Conservation (phyloP, 225 moss, liverwort and hornwort species). For the Marchantia polymorpha region DNA sequence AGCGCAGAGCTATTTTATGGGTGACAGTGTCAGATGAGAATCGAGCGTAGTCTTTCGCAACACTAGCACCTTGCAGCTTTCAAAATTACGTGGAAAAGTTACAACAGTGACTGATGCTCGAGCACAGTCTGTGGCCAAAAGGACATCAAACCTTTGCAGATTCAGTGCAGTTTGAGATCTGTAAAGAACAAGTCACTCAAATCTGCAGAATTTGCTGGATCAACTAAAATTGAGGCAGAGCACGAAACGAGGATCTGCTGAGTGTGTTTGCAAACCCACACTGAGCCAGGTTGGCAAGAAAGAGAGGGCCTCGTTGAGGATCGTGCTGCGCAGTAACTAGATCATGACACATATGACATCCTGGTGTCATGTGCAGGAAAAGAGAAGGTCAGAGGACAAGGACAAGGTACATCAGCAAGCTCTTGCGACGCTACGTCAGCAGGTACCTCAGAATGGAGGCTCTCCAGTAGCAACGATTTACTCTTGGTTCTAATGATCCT, state of each 20-base stretch:
- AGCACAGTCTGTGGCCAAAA: too few relatives aligned
- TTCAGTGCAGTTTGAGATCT: too few relatives aligned
- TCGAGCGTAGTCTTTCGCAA: neutral
- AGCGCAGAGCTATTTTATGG: neutral
- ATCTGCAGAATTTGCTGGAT: neutral
- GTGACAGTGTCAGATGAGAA: neutral
- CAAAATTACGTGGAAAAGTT: neutral
- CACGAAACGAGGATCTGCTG: neutral
- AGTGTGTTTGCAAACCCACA: neutral
- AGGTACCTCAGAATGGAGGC: constrained; percentile 11
- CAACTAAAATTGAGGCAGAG: neutral
- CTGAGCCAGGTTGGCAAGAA: neutral
- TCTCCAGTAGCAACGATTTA: neutral
- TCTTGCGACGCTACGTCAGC: constrained; percentile 28
- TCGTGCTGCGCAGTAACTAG: neutral
- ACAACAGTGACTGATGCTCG: too few relatives aligned
- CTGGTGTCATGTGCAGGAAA: constrained; percentile 27
- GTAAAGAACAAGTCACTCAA: neutral
- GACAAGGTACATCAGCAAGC: constrained; percentile 38
- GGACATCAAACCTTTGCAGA: too few relatives aligned
- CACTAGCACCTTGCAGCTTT: neutral
- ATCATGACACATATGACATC: too few relatives aligned
- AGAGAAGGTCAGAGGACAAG: constrained; percentile 31
- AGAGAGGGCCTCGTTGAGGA: neutral
- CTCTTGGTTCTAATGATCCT: too few relatives aligned